phyloP scores from a whole-genome alignment of 179 eudicot genomes.

The Silene coronaria region DNA sequence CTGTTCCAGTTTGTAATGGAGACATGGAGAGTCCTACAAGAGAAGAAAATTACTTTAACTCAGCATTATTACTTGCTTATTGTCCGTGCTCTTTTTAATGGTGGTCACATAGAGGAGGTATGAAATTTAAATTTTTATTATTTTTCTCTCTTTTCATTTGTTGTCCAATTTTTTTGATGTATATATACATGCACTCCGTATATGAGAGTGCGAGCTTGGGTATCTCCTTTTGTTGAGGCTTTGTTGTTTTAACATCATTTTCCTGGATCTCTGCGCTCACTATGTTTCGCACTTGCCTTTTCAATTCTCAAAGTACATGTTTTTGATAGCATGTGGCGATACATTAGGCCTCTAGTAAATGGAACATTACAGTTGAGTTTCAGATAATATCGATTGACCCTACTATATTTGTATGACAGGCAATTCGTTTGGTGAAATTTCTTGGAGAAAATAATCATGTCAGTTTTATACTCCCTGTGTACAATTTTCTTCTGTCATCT shows the following conservation, averaged over 20 bases:
- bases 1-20: conserved; percentile 77
- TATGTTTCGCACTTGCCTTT: neutral
- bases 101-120: conserved; percentile 88
- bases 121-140: neutral
- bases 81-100: conserved; percentile 63
- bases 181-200: neutral
- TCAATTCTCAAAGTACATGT: neutral
- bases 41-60: conserved; percentile 40
- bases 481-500: conserved; percentile 51
- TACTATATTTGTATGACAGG: conserved; percentile 39
- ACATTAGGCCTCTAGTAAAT: neutral
- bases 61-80: conserved; percentile 49
- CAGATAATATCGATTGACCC: conserved; percentile 11
- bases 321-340: conserved; percentile 9
- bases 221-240: conserved; percentile 3
- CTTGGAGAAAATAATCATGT: conserved; percentile 42
- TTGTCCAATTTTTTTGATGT: neutral
- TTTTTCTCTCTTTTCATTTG: neutral
- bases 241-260: neutral
- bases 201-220: neutral
- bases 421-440: conserved; percentile 44
- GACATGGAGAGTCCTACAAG: conserved; percentile 67
- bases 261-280: neutral
- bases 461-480: conserved; percentile 44
- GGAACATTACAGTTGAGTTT: conserved; percentile 1